These are phyloP conservation scores for Suillus weaverae DNA, from an alignment of 768 basidiomycete genomes.

Conservation along the genomic window DNA sequence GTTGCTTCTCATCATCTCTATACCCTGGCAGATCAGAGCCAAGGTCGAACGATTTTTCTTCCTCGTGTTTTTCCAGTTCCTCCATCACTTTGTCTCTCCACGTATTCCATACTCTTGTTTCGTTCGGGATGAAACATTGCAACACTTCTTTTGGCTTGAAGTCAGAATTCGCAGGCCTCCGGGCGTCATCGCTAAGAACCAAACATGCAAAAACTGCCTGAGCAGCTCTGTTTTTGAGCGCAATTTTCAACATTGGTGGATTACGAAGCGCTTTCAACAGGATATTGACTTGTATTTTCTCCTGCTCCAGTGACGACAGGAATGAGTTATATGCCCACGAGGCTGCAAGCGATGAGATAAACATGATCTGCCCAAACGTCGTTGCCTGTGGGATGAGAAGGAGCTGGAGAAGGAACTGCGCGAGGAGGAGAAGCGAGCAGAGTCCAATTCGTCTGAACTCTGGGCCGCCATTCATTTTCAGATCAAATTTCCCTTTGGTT, in stretches of 20 bases:
- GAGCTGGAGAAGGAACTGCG: constrained; percentile 35
- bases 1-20: not conserved
- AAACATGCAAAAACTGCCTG: constrained; percentile 27
- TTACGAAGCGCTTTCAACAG: constrained; percentile 16
- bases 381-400: constrained; percentile 35
- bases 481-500: constrained; percentile 31
- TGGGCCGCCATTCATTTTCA: constrained; percentile 20
- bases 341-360: constrained; percentile 29
- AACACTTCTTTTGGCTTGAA: constrained; percentile 11
- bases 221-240: constrained; percentile 10
- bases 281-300: constrained; percentile 26
- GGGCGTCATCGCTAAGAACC: constrained; percentile 14
- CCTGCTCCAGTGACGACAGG: constrained; percentile 38
- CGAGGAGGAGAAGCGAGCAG: constrained; percentile 32
- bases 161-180: constrained; percentile 1
- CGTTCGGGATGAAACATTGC: constrained; percentile 24
- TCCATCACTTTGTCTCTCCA: constrained; percentile 26
- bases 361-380: constrained; percentile 38
- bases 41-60: not conserved
- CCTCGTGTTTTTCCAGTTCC: constrained; percentile 18
- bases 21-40: not conserved
- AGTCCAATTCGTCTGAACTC: constrained; percentile 23
- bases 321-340: constrained; percentile 39
- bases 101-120: constrained; percentile 27
- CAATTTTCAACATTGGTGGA: constrained; percentile 21